These are phyloP conservation scores for Cryoendolithus antarcticus DNA, from an alignment of 2,329 filamentous ascomycete species.

Conservation along the genomic window DNA sequence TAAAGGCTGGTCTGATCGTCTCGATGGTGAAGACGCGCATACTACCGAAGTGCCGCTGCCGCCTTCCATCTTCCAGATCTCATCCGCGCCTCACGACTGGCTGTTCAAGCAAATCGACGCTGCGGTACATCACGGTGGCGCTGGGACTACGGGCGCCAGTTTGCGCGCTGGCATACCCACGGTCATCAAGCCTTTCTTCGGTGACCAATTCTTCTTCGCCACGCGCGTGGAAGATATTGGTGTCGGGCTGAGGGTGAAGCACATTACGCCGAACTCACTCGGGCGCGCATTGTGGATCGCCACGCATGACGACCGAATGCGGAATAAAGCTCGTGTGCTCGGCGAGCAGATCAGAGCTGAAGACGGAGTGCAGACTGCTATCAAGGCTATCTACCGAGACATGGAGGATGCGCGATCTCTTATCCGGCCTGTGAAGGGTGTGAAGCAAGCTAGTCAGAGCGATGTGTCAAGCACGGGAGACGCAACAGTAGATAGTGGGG, in stretches of 20 bases:
- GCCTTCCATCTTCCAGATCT: conserved; percentile 73
- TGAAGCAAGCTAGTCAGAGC: no score
- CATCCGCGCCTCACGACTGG: conserved; percentile 91
- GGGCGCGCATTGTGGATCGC: conserved; percentile 82
- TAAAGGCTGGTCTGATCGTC: conserved; percentile 91
- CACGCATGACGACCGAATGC: conserved; percentile 83
- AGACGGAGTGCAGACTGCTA: conserved; percentile 77
- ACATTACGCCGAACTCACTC: conserved; percentile 76
- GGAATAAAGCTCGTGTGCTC: conserved; percentile 66
- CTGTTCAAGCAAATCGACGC: conserved; percentile 89
- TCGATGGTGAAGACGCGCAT: conserved; percentile 45
- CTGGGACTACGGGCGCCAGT: conserved; percentile 88
- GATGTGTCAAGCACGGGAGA: no score
- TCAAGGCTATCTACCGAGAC: conserved; percentile 87
- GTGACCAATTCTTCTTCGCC: conserved; percentile 95
- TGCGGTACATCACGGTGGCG: conserved; percentile 85
- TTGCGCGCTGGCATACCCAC: conserved; percentile 84
- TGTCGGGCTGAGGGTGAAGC: conserved; percentile 79
- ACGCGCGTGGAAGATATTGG: conserved; percentile 81
- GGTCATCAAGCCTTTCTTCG: conserved; percentile 93
- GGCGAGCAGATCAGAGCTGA: conserved; percentile 87
- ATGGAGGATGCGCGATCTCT: conserved; percentile 82
- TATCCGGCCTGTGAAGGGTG: conserved; percentile 36
- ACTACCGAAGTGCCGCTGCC: conserved; percentile 60
- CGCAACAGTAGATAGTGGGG: conserved; percentile 1